A percentile compares a stretch with the other conserved stretches of the same genome.
Evolutionary conservation across 768 basidiomycete species (phyloP).

Genomic region (Boletus tylopilopsis): DNA sequence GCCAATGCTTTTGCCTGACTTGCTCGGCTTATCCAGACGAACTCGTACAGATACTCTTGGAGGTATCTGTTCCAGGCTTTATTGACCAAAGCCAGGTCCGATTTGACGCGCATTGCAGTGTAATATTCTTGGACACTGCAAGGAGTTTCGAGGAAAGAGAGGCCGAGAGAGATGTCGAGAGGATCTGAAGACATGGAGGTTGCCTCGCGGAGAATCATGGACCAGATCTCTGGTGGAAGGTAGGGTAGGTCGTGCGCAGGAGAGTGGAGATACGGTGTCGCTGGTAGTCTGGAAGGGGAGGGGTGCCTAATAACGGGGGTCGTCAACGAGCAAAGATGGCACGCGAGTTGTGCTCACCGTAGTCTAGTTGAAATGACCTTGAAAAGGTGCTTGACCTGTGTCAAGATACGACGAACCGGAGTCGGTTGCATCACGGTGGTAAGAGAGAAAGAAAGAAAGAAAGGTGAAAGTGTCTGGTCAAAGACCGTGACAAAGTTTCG

Average conservation of each 20-base stretch:
- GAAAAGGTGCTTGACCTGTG: constrained; percentile 16
- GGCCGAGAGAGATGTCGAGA: constrained; percentile 44
- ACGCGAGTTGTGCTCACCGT: constrained; percentile 12
- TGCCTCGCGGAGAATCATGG: constrained; percentile 59
- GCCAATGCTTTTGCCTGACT: constrained; percentile 47
- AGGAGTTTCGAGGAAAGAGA: constrained; percentile 56
- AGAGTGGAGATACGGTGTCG: constrained; percentile 21
- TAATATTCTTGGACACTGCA: constrained; percentile 44
- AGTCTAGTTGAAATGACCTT: constrained; percentile 17
- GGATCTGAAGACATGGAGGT: constrained; percentile 42
- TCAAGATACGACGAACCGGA: constrained; percentile 11
- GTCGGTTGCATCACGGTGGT: constrained; percentile 14
- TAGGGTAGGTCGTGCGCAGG: constrained; percentile 36
- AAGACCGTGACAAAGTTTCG: background rate
- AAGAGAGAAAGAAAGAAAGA: background rate
- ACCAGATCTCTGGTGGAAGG: constrained; percentile 65
- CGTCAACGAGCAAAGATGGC: background rate
- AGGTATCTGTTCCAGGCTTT: constrained; percentile 51
- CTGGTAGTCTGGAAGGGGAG: constrained; percentile 1
- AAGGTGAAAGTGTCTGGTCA: background rate
- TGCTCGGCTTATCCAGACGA: constrained; percentile 63
- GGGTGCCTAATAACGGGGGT: constrained; percentile 4
- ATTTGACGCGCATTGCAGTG: constrained; percentile 45
- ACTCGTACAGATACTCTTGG: constrained; percentile 60
- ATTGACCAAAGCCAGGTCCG: constrained; percentile 50